Evolutionary conservation across 352 stramenopile genomes (phyloP).

Genomic region (Elongisporangium anandrum): DNA sequence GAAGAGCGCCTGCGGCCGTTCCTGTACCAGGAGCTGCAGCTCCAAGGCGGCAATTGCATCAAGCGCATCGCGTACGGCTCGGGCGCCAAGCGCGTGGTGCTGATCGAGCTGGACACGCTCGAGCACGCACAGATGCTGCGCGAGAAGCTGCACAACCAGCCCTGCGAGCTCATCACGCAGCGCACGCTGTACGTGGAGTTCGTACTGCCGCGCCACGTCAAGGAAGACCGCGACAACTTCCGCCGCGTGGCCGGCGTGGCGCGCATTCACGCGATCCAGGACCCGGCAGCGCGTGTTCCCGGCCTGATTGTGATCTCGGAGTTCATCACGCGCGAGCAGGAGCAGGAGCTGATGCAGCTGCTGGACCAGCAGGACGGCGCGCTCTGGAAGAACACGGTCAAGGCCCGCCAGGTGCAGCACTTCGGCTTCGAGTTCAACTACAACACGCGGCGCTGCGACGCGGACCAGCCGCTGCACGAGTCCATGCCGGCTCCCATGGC

Average conservation of each 20-base stretch:
- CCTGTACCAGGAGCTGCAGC: slow-evolving; percentile 25
- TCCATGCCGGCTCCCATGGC: slow-evolving; percentile 37
- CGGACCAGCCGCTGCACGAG: slow-evolving; percentile 33
- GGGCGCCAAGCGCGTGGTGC: slow-evolving; percentile 43
- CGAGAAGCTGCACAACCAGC: slow-evolving; percentile 49
- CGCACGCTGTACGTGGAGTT: slow-evolving; percentile 77
- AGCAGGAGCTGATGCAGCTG: slow-evolving; percentile 41
- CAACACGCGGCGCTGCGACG: slow-evolving; percentile 65
- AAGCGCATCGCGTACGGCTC: slow-evolving; percentile 53
- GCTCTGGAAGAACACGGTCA: slow-evolving; percentile 69
- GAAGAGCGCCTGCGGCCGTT: slow-evolving; percentile 48
- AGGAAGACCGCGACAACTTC: slow-evolving; percentile 60
- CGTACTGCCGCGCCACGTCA: slow-evolving; percentile 55
- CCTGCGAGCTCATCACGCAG: slow-evolving; percentile 43
- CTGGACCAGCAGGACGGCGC: slow-evolving; percentile 52
- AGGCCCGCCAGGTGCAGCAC: slow-evolving; percentile 84
- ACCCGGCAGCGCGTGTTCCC: slow-evolving; percentile 42
- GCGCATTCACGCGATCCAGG: slow-evolving; percentile 29
- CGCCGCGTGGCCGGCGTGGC: slow-evolving; percentile 53
- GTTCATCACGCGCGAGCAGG: slow-evolving; percentile 63
- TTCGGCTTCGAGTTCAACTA: slow-evolving; percentile 89
- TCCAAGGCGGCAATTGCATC: slow-evolving; percentile 8
- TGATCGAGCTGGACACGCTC: slow-evolving; percentile 28
- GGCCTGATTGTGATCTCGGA: slow-evolving; percentile 56
- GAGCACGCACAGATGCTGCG: slow-evolving; percentile 19